These are phyloP conservation scores for Apiotrichum gamsii DNA, from an alignment of 1,284 basidiomycete genomes.

Conservation along the genomic window DNA sequence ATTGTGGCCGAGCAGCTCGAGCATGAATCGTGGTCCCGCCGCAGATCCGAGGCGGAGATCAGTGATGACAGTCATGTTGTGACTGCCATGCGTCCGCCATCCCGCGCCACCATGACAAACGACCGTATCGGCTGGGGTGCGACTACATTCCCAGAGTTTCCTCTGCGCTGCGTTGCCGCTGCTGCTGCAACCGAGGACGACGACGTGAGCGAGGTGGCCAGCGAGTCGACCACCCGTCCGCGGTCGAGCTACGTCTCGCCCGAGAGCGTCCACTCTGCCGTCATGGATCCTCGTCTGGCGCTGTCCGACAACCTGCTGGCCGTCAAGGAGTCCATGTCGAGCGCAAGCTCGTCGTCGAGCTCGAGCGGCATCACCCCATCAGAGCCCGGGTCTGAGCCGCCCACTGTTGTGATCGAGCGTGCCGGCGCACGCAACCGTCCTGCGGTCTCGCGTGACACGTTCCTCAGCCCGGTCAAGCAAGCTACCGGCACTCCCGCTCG, in stretches of 20 bases:
- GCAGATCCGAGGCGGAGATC: background rate
- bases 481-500: background rate
- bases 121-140: constrained; percentile 26
- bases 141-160: constrained; percentile 25
- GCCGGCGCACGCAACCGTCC: background rate
- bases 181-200: background rate
- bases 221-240: background rate
- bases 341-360: too few relatives aligned
- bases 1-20: constrained; percentile 5
- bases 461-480: background rate
- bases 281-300: background rate
- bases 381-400: too few relatives aligned
- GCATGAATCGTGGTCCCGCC: background rate
- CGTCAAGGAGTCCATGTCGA: too few relatives aligned
- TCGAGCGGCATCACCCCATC: too few relatives aligned
- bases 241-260: background rate
- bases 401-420: too few relatives aligned
- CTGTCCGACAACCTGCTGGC: too few relatives aligned
- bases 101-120: too few relatives aligned
- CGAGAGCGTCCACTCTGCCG: background rate
- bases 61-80: too few relatives aligned
- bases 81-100: too few relatives aligned
- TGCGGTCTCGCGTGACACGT: background rate
- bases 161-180: too few relatives aligned
- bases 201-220: background rate